Conservation (phyloP, 768 basidiomycete genomes). For the Termitomyces sp. region DNA sequence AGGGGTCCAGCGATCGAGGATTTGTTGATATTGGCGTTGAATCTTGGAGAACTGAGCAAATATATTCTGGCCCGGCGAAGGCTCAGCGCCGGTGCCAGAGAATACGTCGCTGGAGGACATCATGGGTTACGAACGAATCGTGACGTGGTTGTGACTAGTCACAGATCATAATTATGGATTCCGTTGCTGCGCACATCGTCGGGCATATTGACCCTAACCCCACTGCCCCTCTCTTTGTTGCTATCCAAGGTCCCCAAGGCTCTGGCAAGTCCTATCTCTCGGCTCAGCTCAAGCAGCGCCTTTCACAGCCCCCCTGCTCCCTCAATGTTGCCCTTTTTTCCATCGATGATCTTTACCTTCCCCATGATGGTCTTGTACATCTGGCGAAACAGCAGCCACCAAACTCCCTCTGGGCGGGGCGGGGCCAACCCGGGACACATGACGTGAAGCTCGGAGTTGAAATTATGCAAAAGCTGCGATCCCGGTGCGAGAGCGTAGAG, state of each 20-base stretch:
- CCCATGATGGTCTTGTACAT: constrained; percentile 51
- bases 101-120: constrained; percentile 37
- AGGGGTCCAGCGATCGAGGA: constrained; percentile 91
- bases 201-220: constrained; percentile 23
- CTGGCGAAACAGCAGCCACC: constrained; percentile 50
- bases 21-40: constrained; percentile 79
- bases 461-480: constrained; percentile 44
- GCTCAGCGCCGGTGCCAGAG: constrained; percentile 35
- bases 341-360: constrained; percentile 83
- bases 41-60: constrained; percentile 42
- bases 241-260: constrained; percentile 90
- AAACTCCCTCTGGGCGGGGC: constrained; percentile 69
- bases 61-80: constrained; percentile 43
- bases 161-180: constrained; percentile 12
- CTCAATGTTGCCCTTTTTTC: constrained; percentile 63
- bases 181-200: constrained; percentile 17
- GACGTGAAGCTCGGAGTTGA: constrained; percentile 62
- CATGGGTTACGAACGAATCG: constrained; percentile 27
- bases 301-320: constrained; percentile 36
- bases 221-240: constrained; percentile 67
- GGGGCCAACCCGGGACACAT: constrained; percentile 94
- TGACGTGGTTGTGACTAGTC: constrained; percentile 14
- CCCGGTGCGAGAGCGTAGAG: constrained; percentile 37
- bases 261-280: constrained; percentile 87
- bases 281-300: constrained; percentile 40